Conservation (phyloP, 805 yeast species). For the Starmerella bombi region DNA sequence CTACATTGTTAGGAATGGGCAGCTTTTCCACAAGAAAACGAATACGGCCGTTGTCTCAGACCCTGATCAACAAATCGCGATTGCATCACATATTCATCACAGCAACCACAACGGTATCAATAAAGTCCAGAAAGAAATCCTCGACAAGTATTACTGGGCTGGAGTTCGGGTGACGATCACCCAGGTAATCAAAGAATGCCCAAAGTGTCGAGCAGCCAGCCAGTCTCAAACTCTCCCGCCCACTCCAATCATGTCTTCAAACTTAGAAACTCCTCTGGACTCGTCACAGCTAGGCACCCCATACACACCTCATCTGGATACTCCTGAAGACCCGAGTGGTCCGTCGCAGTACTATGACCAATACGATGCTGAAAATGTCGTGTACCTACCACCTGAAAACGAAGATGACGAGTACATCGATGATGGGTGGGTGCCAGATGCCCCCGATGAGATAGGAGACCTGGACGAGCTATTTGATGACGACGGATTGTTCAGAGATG, state of each 20-base stretch:
- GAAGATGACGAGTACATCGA: conserved; percentile 18
- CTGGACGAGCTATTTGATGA: conserved; percentile 1
- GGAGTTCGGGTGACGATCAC: conserved; percentile 80
- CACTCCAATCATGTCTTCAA: no score
- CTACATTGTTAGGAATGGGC: conserved; percentile 58
- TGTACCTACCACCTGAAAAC: conserved; percentile 16
- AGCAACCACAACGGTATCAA: conserved; percentile 75
- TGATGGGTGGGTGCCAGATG: conserved; percentile 1
- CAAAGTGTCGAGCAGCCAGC: conserved; percentile 37
- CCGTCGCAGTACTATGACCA: no score
- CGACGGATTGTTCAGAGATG: conserved; percentile 2
- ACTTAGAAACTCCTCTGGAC: no score
- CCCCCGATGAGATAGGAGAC: neutral
- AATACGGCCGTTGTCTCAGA: conserved; percentile 59
- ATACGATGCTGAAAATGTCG: conserved; percentile 9
- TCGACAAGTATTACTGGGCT: conserved; percentile 82
- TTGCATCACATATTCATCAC: conserved; percentile 56
- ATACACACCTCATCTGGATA: no score
- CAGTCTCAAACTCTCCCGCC: no score
- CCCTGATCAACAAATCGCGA: conserved; percentile 56
- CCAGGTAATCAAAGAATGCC: conserved; percentile 61
- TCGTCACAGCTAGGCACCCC: no score
- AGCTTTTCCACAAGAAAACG: conserved; percentile 58
- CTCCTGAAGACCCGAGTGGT: no score
- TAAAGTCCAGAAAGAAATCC: conserved; percentile 62